A percentile compares a stretch with the other conserved stretches of the same genome.
phyloP scores from a whole-genome alignment of 148 eudicot species.

The Silene conica region DNA sequence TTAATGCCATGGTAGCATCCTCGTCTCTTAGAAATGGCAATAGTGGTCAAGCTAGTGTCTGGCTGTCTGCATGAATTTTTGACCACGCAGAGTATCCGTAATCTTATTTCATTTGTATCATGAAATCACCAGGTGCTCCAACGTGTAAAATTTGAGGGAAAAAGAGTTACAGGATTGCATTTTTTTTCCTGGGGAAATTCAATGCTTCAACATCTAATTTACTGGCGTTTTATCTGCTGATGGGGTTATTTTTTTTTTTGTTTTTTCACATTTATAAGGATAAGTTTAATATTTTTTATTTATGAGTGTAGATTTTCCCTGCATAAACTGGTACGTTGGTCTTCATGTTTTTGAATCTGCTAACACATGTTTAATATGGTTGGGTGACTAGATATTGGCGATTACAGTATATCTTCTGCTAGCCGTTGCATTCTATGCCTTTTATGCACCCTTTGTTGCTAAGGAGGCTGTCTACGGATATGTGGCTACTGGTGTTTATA shows the following conservation, averaged over 20 bases:
- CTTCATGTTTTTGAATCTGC: background rate
- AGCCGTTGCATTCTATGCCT: conserved; percentile 77
- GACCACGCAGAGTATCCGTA: background rate
- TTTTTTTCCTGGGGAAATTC: too few species aligned
- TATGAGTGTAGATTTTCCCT: background rate
- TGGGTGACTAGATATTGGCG: conserved; percentile 71
- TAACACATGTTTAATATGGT: conserved; percentile 5
- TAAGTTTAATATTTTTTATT: background rate
- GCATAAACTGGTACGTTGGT: background rate
- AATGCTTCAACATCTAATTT: background rate
- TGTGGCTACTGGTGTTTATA: conserved; percentile 63
- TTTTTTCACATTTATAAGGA: too few species aligned
- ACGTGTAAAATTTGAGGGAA: background rate
- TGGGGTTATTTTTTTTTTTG: background rate
- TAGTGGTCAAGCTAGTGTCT: background rate
- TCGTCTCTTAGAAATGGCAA: background rate
- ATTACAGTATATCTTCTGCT: conserved; percentile 77
- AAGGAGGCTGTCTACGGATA: conserved; percentile 54
- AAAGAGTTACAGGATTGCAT: too few species aligned
- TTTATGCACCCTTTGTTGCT: conserved; percentile 85
- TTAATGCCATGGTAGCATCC: background rate
- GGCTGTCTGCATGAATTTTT: background rate
- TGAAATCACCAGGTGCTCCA: background rate
- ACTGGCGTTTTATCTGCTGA: background rate
- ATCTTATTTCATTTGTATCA: background rate